These are phyloP conservation scores for Starmerella bacillaris DNA, from an alignment of 805 yeast genomes.

Conservation along the genomic window DNA sequence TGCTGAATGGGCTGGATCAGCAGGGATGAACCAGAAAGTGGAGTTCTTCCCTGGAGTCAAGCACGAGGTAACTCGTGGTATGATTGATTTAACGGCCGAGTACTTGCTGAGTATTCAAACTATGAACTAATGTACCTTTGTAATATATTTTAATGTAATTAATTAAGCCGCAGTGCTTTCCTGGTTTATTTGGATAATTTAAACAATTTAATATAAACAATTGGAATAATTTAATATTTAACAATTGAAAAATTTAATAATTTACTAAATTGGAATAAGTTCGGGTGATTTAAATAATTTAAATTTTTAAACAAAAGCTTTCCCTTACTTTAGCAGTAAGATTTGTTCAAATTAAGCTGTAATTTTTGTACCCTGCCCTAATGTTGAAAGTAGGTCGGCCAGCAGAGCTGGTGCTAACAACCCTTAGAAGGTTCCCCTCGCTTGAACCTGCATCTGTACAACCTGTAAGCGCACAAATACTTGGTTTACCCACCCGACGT, in stretches of 20 bases:
- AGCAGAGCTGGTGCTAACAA: slow-evolving; percentile 55
- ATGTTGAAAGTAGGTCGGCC: slow-evolving; percentile 23
- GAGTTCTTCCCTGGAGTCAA: slow-evolving; percentile 20
- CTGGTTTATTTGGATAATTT: too few species aligned
- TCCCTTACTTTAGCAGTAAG: too few species aligned
- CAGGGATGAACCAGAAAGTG: slow-evolving; percentile 14
- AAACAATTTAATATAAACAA: too few species aligned
- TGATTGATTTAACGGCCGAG: slow-evolving; percentile 18
- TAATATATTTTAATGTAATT: too few species aligned
- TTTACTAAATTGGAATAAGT: too few species aligned
- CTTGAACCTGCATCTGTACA: slow-evolving; percentile 65
- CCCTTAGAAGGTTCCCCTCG: slow-evolving; percentile 73
- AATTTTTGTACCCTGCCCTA: not conserved
- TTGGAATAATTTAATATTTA: too few species aligned
- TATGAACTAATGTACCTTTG: not conserved
- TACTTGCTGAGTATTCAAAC: slow-evolving; percentile 10
- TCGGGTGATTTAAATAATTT: too few species aligned
- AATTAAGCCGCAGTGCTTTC: too few species aligned
- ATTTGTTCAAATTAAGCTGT: too few species aligned
- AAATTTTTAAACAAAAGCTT: too few species aligned
- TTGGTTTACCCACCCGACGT: slow-evolving; percentile 65
- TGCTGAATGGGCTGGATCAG: slow-evolving; percentile 19
- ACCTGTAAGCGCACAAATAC: slow-evolving; percentile 55
- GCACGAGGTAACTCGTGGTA: slow-evolving; percentile 20
- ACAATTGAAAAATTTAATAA: too few species aligned